phyloP scores from a whole-genome alignment of 2,329 filamentous ascomycete genomes.

The Cytospora schulzeri region DNA sequence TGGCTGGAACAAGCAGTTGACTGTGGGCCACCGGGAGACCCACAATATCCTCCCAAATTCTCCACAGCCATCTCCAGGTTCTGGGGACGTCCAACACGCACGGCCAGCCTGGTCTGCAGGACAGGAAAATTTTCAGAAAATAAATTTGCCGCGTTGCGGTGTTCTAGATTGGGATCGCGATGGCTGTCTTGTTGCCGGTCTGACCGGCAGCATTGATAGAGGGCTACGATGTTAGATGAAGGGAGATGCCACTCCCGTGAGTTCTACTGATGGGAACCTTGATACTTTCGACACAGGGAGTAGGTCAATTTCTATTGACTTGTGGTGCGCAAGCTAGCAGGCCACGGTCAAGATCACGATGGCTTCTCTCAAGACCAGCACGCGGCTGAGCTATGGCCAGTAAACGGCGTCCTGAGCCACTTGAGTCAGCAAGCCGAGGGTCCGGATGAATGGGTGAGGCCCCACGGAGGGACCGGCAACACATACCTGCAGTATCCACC shows the following conservation, averaged over 20 bases:
- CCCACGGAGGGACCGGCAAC: slow-evolving; percentile 17
- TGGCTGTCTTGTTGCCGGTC: slow-evolving; percentile 4
- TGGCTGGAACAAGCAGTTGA: neutral
- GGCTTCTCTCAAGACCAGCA: neutral
- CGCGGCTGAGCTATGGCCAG: slow-evolving; percentile 22
- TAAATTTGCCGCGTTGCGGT: slow-evolving; percentile 23
- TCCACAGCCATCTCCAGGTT: neutral
- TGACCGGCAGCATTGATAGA: neutral
- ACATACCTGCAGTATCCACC: neutral
- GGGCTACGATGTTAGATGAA: neutral
- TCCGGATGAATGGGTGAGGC: slow-evolving; percentile 23
- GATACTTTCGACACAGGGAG: neutral
- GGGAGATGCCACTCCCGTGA: neutral
- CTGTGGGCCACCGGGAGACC: slow-evolving; percentile 17
- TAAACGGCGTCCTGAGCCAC: slow-evolving; percentile 12
- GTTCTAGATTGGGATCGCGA: slow-evolving; percentile 7
- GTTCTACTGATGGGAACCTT: neutral
- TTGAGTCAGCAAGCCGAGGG: slow-evolving; percentile 20
- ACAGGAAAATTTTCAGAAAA: slow-evolving; percentile 21
- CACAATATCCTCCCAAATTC: slow-evolving; percentile 9
- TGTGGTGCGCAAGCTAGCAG: neutral
- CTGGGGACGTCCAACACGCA: neutral
- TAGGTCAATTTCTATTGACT: neutral
- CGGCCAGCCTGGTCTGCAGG: slow-evolving; percentile 23
- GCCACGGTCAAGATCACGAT: neutral